phyloP scores from a whole-genome alignment of 106 monocot species.

The Acorus calamus region DNA sequence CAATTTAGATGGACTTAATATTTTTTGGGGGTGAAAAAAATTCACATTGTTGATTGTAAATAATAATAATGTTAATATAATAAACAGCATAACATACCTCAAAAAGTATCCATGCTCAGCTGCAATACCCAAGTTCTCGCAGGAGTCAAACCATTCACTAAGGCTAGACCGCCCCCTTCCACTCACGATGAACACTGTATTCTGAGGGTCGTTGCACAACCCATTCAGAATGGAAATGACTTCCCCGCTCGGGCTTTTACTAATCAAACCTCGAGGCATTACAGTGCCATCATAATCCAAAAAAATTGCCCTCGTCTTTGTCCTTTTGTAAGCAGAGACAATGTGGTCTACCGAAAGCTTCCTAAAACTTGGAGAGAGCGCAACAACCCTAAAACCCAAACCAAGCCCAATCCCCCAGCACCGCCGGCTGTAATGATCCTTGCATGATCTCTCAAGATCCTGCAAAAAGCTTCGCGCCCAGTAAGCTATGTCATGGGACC shows the following conservation, averaged over 20 bases:
- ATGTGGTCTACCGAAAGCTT: conserved; percentile 30
- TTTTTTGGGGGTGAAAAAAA: background rate
- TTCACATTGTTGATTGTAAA: too few species aligned
- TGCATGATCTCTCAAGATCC: too few species aligned
- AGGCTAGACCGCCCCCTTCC: conserved; percentile 20
- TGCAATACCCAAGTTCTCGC: conserved; percentile 34
- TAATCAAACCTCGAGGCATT: conserved; percentile 23
- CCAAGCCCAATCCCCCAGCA: too few species aligned
- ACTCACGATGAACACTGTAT: conserved; percentile 45
- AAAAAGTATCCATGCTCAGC: conserved; percentile 47
- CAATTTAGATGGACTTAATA: background rate
- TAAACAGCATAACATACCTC: conserved; percentile 15
- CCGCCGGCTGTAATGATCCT: too few species aligned
- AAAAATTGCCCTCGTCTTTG: conserved; percentile 35
- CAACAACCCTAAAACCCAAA: too few species aligned
- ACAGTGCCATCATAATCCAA: conserved; percentile 60
- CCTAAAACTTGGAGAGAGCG: conserved; percentile 14
- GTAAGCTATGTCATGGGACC: too few species aligned
- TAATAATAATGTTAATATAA: background rate
- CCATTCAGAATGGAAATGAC: conserved; percentile 30
- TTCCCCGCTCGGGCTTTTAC: conserved; percentile 18
- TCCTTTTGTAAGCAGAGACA: conserved; percentile 18
- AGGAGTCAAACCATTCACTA: conserved; percentile 31
- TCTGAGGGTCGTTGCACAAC: conserved; percentile 23
- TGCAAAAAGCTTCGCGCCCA: too few species aligned